Evolutionary conservation across 2,329 filamentous ascomycete species (phyloP).

Genomic region (Penicillium sclerotiorum): DNA sequence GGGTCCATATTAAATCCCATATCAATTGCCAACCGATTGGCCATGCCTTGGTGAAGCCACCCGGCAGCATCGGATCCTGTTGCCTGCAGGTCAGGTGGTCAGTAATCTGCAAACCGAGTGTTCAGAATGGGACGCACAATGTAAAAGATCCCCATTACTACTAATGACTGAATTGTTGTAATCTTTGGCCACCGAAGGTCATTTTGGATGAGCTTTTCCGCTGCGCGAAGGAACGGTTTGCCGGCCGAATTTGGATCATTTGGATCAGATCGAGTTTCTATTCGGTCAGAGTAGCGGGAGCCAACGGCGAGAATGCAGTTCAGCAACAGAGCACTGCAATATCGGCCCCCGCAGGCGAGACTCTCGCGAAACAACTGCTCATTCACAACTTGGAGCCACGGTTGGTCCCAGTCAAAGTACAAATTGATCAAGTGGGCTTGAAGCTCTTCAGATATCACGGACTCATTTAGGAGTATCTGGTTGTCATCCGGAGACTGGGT

Average conservation of each 20-base stretch:
- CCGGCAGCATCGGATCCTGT: constrained; percentile 39
- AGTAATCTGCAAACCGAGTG: neutral
- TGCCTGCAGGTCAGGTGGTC: constrained; percentile 23
- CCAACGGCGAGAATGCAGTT: constrained; percentile 40
- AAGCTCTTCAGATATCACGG: constrained; percentile 24
- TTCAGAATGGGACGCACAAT: constrained; percentile 23
- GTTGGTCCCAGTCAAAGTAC: constrained; percentile 43
- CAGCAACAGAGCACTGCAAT: constrained; percentile 35
- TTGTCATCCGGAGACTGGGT: neutral
- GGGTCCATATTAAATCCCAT: constrained; percentile 44
- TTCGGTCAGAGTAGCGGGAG: constrained; percentile 37
- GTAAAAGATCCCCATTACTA: constrained; percentile 32
- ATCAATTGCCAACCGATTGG: constrained; percentile 38
- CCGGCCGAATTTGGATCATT: constrained; percentile 40
- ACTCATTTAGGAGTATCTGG: neutral
- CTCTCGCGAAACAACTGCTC: constrained; percentile 40
- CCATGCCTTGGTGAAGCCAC: constrained; percentile 45
- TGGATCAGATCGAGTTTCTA: constrained; percentile 33
- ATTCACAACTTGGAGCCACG: constrained; percentile 41
- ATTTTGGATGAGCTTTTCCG: constrained; percentile 22
- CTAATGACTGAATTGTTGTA: constrained; percentile 42
- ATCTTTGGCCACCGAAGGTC: constrained; percentile 35
- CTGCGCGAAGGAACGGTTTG: constrained; percentile 32
- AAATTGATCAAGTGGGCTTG: constrained; percentile 35
- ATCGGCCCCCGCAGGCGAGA: constrained; percentile 28